Base-by-base conservation (phyloP, 2,329 filamentous ascomycete genomes). In the Colletotrichum sp. region DNA sequence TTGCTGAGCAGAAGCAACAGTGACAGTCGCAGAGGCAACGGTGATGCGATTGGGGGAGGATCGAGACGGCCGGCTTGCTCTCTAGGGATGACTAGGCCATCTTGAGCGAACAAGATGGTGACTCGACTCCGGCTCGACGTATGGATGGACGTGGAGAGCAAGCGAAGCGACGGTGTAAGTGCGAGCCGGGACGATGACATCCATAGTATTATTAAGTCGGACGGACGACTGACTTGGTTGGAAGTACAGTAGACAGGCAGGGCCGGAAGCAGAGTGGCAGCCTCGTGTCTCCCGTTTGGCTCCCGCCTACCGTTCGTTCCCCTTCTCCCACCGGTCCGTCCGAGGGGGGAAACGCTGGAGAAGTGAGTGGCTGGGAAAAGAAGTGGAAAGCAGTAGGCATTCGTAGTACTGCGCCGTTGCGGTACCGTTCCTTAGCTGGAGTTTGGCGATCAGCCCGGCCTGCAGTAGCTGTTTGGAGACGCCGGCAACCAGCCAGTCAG, bases 111-210 rank as follows among this genome's bases (percentile, higher is more conserved):
- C 13, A 21, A 34, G 15, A 16, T 13, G 39, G 69, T n/a, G 34
- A 39, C 32, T 49, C 32, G 32, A 30, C n/a, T 65, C 13, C n/a
- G 68, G n/a, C 60, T 68, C 12, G 36, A 68, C 36, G 36, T 39
- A 28, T 34, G 44, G 44, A 67, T 21, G 49, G 32, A 24, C 32
- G 3, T 10, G 44, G 18, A 60, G 26, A 39, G 52, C 68, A 75
- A 67, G 68, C 72, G 68, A 71, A 52, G 62, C 62, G 62, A 75
- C 68, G 68, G 68, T 71, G 60, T 71, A 71, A 71, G 60, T 75
- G 68, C 49, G 32, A n/a, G 30, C 60, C 39, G 24, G 24, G 30
- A 26, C 30, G 16, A 30, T 63, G 28, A 30, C 28, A 30, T 30
- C 26, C 26, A 63, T 21, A 34, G 28, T 63, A n/a, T 16, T 28